Percentiles rank a stretch among this genome's conserved stretches.
phyloP scores from a whole-genome alignment of 129 eudicot genomes.

The Centrapalus pauciflorus region DNA sequence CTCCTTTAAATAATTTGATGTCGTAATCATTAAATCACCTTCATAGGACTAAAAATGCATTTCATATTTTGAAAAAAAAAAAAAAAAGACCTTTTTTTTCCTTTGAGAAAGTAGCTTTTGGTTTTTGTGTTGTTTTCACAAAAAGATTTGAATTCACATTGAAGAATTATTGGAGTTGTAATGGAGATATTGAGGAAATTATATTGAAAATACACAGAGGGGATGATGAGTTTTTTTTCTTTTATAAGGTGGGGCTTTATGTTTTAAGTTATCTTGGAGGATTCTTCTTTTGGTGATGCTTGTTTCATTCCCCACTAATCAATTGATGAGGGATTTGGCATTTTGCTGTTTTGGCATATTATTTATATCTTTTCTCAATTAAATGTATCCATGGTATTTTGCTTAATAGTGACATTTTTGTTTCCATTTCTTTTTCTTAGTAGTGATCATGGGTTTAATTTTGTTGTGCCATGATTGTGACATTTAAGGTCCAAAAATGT shows the following conservation, averaged over 20 bases:
- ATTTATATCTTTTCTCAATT: not conserved
- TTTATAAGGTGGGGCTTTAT: constrained; percentile 21
- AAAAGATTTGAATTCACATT: not conserved
- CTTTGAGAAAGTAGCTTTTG: not conserved
- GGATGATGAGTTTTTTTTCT: not conserved
- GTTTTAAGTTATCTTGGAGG: constrained; percentile 33
- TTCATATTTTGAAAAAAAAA: no score
- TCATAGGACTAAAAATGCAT: no score
- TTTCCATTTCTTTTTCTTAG: constrained; percentile 2
- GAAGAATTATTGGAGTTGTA: not conserved
- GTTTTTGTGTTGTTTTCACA: not conserved
- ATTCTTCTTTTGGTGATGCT: constrained; percentile 41
- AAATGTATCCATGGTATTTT: constrained; percentile 24
- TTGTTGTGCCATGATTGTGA: constrained; percentile 34
- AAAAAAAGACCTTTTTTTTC: not conserved
- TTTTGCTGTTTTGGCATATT: constrained; percentile 37
- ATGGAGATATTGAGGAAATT: constrained; percentile 14
- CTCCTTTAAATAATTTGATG: no score
- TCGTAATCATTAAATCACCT: no score
- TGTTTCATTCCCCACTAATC: constrained; percentile 37
- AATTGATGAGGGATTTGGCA: constrained; percentile 36
- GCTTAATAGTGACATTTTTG: constrained; percentile 25
- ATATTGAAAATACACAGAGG: not conserved
- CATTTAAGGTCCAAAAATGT: constrained; percentile 30
- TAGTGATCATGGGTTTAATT: constrained; percentile 24